Evolutionary conservation across 495 filamentous ascomycete genomes (phyloP), one percentile per base, ranked within the genome.

Genomic region (Aspergillus heteromorphus): DNA sequence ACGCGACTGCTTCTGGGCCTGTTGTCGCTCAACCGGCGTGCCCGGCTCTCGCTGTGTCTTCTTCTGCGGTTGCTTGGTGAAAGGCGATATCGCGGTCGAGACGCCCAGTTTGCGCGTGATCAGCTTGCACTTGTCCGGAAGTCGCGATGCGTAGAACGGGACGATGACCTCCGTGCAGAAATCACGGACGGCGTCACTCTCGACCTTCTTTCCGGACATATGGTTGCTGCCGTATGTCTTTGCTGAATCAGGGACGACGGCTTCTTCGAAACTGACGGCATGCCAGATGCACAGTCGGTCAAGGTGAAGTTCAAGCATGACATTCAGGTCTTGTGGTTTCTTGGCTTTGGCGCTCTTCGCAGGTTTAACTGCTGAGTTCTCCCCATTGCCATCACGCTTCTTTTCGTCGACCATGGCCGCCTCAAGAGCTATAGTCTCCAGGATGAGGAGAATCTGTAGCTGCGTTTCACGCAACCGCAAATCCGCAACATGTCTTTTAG

Each of bases 211-310:
- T 18, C 72, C 72, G 10, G 70, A 65, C 48, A 62, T 61, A 51
- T 67, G 66, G 21, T 60, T 66, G 45, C 60, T 57, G 11, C 50
- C 62, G 7, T 68, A 67, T 23, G 69, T 43, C 48, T 71, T 70
- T 20, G 62, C 55, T 27, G 67, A 62, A 20, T 73, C 68, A 13
- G 63, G 55, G 14, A 66, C 56, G 19, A 54, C 53, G 0, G 76
- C 68, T 57, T 85, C 81, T 34, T 80, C 78, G 29, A 78, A 65
- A 21, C 74, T 73, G 42, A 80, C 82, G n/a, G 91, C 89, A 63
- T 96, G 91, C 95, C 95, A 98, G 36, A 98, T 98, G 65, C 91
- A 95, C 19, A 98, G 76, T 30, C 91, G 83, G 65, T 98, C 95
- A 10, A 95, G 80, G 47, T 95, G 84, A 4, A 95, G 72, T 60